A percentile compares a stretch with the other conserved stretches of the same genome.
phyloP scores from a whole-genome alignment of 1,284 basidiomycete species.

The Ustilago trichophora region DNA sequence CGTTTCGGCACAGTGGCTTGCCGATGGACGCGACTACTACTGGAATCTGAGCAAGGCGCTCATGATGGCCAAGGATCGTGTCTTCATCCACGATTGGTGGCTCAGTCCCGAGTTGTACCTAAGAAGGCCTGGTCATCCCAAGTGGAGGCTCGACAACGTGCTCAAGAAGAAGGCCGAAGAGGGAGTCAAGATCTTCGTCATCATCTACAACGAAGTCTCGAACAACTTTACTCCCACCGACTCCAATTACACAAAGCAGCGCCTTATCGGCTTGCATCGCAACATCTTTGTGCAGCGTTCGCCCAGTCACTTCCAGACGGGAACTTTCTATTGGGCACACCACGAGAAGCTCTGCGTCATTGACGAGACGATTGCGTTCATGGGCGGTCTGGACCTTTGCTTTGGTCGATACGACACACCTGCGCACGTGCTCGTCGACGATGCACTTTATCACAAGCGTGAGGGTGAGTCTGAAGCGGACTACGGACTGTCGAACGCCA shows the following conservation, averaged over 20 bases:
- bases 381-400: constrained; percentile 93
- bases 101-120: constrained; percentile 77
- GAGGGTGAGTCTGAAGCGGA: constrained; percentile 25
- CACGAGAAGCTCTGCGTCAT: constrained; percentile 99
- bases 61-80: constrained; percentile 82
- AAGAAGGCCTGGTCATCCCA: constrained; percentile 82
- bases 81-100: constrained; percentile 67
- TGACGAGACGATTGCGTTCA: constrained; percentile 96
- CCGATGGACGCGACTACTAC: constrained; percentile 78
- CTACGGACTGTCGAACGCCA: constrained; percentile 21
- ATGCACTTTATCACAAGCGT: constrained; percentile 69
- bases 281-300: constrained; percentile 97
- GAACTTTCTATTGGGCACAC: constrained; percentile 93
- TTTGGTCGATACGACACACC: constrained; percentile 78
- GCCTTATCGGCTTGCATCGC: constrained; percentile 82
- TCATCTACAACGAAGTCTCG: constrained; percentile 89
- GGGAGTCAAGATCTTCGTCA: constrained; percentile 95
- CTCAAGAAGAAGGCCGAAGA: constrained; percentile 92
- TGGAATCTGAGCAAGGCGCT: constrained; percentile 89
- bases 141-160: constrained; percentile 87
- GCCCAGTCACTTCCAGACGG: constrained; percentile 95
- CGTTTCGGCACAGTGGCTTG: constrained; percentile 95
- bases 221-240: constrained; percentile 80
- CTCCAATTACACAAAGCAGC: constrained; percentile 85
- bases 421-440: constrained; percentile 89